Evolutionary conservation across 176 grass and related monocot genomes (phyloP).

Genomic region (Juncus effusus): DNA sequence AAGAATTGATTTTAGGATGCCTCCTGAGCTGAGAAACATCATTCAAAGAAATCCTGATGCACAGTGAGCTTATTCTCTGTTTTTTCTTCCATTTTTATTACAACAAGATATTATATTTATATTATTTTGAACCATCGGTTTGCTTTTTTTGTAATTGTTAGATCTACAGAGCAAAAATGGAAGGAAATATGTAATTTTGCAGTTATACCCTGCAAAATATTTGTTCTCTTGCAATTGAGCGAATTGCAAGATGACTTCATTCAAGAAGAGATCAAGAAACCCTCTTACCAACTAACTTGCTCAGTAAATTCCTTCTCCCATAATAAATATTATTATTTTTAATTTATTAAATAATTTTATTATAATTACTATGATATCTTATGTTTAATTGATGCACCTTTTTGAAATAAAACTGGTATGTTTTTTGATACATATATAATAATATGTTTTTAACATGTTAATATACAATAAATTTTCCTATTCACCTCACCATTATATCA

Average conservation of each 20-base stretch:
- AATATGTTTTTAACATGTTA: no score
- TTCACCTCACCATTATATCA: no score
- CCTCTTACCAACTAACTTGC: constrained; percentile 58
- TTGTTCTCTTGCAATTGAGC: constrained; percentile 79
- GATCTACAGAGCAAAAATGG: constrained; percentile 51
- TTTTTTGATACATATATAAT: no score
- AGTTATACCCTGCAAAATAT: constrained; percentile 71
- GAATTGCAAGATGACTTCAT: constrained; percentile 88
- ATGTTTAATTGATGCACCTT: no score
- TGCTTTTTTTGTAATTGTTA: constrained; percentile 28
- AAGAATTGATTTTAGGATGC: constrained; percentile 86
- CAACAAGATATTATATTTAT: constrained; percentile 8
- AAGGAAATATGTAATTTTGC: constrained; percentile 72
- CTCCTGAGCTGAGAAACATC: constrained; percentile 57
- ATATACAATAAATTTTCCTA: no score
- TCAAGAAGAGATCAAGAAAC: constrained; percentile 81
- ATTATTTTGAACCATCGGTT: background rate
- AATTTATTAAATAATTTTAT: background rate
- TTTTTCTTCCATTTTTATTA: background rate
- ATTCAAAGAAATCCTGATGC: constrained; percentile 28
- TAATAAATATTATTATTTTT: constrained; percentile 17
- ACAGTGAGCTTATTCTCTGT: constrained; percentile 34
- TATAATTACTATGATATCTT: no score
- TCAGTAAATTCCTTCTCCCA: constrained; percentile 50
- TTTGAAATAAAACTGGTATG: no score